Percentiles rank a stretch among this genome's conserved stretches.
phyloP scores from a whole-genome alignment of 2,329 filamentous ascomycete genomes.

The Dendrostoma leiphaemia region DNA sequence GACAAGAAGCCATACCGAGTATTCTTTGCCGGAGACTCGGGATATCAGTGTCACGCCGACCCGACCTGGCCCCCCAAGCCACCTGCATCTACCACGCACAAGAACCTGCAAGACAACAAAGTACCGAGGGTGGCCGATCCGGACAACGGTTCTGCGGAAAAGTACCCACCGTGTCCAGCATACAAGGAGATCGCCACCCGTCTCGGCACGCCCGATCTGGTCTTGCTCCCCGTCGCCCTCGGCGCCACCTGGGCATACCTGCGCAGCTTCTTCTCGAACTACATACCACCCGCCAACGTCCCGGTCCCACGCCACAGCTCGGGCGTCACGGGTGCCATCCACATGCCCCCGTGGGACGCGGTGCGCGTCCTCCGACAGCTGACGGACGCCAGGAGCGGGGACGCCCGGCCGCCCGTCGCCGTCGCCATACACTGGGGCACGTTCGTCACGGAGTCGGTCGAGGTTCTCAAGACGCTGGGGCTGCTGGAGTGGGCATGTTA shows the following conservation, averaged over 20 bases:
- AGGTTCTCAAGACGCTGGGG: constrained; percentile 25
- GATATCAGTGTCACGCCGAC: constrained; percentile 44
- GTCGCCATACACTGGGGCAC: constrained; percentile 29
- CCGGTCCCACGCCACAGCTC: constrained; percentile 23
- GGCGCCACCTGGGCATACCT: constrained; percentile 26
- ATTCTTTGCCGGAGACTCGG: constrained; percentile 70
- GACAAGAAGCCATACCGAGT: constrained; percentile 48
- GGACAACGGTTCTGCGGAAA: background rate
- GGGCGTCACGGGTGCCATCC: constrained; percentile 24
- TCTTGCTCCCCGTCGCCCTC: constrained; percentile 25
- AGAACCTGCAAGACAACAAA: constrained; percentile 1
- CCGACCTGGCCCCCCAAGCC: constrained; percentile 24
- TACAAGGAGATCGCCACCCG: constrained; percentile 22
- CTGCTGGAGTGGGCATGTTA: constrained; percentile 26
- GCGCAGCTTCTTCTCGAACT: constrained; percentile 22
- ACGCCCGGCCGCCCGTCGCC: constrained; percentile 16
- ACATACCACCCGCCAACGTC: constrained; percentile 23
- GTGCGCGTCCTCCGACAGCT: constrained; percentile 24
- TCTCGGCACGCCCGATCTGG: constrained; percentile 22
- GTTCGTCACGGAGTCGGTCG: constrained; percentile 25
- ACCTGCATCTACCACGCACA: background rate
- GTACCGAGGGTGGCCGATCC: background rate
- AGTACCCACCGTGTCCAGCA: constrained; percentile 24
- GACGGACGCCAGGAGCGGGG: background rate
- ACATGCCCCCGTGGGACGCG: constrained; percentile 30